Conservation (phyloP, 2,329 filamentous ascomycete species). For the Sclerotinia minor region DNA sequence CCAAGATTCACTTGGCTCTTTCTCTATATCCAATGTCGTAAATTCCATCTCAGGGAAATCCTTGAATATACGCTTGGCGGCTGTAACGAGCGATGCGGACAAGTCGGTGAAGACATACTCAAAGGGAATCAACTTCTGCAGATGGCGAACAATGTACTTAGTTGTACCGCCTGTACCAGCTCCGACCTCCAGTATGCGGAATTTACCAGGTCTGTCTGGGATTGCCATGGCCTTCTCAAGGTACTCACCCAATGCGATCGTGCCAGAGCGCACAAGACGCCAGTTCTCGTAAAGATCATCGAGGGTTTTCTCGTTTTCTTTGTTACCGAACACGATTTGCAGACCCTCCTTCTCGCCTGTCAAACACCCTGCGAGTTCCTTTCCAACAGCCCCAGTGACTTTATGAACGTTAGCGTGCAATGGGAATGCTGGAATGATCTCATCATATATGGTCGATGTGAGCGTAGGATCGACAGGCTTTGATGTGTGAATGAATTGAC, state of each 20-base stretch:
- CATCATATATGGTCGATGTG: conserved; percentile 33
- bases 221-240: background rate
- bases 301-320: conserved; percentile 2
- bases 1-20: background rate
- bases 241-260: background rate
- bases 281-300: background rate
- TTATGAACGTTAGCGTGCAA: conserved; percentile 37
- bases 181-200: background rate
- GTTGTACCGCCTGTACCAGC: background rate
- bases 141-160: background rate
- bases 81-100: background rate
- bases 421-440: conserved; percentile 40
- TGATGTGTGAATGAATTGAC: conserved; percentile 26
- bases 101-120: background rate
- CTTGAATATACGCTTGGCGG: background rate
- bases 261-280: background rate
- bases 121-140: background rate
- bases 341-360: conserved; percentile 32
- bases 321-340: conserved; percentile 34
- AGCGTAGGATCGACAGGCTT: conserved; percentile 24
- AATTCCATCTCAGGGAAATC: background rate
- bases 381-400: conserved; percentile 31
- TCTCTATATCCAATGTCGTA: background rate
- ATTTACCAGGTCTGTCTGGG: background rate
- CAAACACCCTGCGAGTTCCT: conserved; percentile 32